Evolutionary conservation across 352 stramenopile species (phyloP).

Genomic region (Elongisporangium anandrum): DNA sequence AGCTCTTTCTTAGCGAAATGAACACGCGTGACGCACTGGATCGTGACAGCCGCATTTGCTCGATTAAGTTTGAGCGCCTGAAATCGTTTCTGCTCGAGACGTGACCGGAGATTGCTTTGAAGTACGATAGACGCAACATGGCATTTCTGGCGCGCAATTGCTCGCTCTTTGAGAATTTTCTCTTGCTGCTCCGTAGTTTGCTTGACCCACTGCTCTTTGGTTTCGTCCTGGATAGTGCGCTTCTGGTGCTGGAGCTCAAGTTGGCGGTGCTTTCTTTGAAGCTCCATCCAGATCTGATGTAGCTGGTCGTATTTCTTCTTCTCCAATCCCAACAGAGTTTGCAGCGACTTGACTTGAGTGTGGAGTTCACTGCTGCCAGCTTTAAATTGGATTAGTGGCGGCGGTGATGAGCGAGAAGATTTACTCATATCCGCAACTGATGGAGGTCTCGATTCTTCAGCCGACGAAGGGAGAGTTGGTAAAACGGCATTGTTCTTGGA

Average conservation of each 20-base stretch:
- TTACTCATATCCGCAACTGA: neutral
- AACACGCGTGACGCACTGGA: constrained; percentile 38
- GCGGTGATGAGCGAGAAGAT: neutral
- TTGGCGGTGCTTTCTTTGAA: constrained; percentile 1
- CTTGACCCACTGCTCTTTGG: constrained; percentile 29
- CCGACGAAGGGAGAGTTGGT: neutral
- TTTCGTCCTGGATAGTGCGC: constrained; percentile 32
- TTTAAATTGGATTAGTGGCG: neutral
- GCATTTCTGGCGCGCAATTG: constrained; percentile 21
- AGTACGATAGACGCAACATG: constrained; percentile 52
- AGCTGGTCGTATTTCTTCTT: constrained; percentile 27
- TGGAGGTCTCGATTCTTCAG: constrained; percentile 3
- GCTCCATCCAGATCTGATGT: constrained; percentile 13
- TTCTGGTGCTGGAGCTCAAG: constrained; percentile 30
- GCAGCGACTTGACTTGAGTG: neutral
- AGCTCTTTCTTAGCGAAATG: constrained; percentile 12
- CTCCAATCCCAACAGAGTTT: neutral
- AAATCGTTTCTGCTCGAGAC: constrained; percentile 57
- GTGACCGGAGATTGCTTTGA: constrained; percentile 47
- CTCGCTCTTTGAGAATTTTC: constrained; percentile 29
- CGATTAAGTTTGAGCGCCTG: constrained; percentile 51
- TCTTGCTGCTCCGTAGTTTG: constrained; percentile 41
- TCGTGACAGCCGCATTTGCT: constrained; percentile 19
- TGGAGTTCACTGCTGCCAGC: neutral
- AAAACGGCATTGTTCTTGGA: neutral